Conservation (phyloP, 306 rosid species). For the Acacia confusa region DNA sequence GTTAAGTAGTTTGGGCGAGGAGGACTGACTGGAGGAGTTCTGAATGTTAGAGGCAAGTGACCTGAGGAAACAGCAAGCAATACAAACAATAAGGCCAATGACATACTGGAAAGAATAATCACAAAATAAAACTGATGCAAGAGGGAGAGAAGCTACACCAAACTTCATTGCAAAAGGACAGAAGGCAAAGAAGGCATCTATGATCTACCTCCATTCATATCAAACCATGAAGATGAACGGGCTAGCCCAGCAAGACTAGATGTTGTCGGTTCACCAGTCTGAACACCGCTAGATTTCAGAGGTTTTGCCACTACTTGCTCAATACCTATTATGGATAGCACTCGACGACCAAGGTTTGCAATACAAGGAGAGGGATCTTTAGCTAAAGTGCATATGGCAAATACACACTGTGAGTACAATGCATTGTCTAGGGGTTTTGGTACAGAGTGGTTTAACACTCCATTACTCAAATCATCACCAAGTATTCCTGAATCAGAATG, state of each 20-base stretch:
- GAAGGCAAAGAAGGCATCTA: slow-evolving; percentile 11
- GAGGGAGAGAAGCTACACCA: slow-evolving; percentile 8
- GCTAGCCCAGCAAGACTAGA: slow-evolving; percentile 70
- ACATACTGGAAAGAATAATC: slow-evolving; percentile 8
- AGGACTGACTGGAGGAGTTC: slow-evolving; percentile 99
- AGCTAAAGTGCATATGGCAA: slow-evolving; percentile 88
- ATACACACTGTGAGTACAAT: slow-evolving; percentile 81
- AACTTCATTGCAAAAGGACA: not conserved
- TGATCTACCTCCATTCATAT: slow-evolving; percentile 98
- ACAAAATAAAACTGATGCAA: slow-evolving; percentile 7
- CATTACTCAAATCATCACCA: slow-evolving; percentile 84
- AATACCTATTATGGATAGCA: slow-evolving; percentile 89
- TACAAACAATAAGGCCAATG: slow-evolving; percentile 12
- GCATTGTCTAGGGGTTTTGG: slow-evolving; percentile 73
- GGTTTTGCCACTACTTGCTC: slow-evolving; percentile 95
- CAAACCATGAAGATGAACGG: slow-evolving; percentile 97
- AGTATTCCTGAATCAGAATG: slow-evolving; percentile 97
- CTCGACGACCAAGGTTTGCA: slow-evolving; percentile 86
- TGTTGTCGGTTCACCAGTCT: slow-evolving; percentile 54
- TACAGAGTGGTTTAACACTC: slow-evolving; percentile 58
- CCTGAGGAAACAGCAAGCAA: slow-evolving; percentile 54
- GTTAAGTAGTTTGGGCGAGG: slow-evolving; percentile 82
- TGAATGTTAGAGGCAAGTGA: slow-evolving; percentile 81
- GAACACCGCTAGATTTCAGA: slow-evolving; percentile 46
- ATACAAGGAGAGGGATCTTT: slow-evolving; percentile 96